phyloP scores from a whole-genome alignment of 1,284 basidiomycete genomes.

The Irpex sp. region DNA sequence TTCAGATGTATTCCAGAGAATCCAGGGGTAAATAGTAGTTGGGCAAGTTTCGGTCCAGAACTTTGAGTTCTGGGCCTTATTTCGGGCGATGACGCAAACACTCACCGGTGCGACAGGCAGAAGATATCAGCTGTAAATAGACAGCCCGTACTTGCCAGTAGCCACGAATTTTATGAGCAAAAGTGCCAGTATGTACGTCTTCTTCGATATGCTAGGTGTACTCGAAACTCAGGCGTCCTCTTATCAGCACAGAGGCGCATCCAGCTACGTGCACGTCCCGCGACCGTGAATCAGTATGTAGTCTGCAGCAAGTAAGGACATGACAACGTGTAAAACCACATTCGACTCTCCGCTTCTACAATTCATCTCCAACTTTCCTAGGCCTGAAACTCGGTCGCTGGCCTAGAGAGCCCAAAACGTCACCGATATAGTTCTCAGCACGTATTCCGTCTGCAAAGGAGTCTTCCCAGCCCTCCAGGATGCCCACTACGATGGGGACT shows the following conservation, averaged over 20 bases:
- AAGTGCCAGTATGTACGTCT: no score
- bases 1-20: neutral
- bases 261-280: no score
- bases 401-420: slow-evolving; percentile 29
- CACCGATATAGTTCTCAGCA: slow-evolving; percentile 30
- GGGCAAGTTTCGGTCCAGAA: neutral
- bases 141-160: no score
- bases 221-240: no score
- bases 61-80: neutral
- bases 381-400: slow-evolving; percentile 25
- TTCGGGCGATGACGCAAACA: neutral
- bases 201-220: no score
- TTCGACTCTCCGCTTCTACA: neutral
- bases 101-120: no score
- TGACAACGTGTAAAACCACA: neutral
- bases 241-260: no score
- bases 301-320: neutral
- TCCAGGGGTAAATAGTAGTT: neutral
- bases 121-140: no score
- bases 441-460: slow-evolving; percentile 25
- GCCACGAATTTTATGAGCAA: no score
- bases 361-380: slow-evolving; percentile 5
- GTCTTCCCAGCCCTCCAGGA: slow-evolving; percentile 25
- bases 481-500: slow-evolving; percentile 28
- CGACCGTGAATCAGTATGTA: no score